A percentile compares a stretch with the other conserved stretches of the same genome.
Evolutionary conservation across 768 basidiomycete species (phyloP).

Genomic region (Rhizopogon vulgaris): DNA sequence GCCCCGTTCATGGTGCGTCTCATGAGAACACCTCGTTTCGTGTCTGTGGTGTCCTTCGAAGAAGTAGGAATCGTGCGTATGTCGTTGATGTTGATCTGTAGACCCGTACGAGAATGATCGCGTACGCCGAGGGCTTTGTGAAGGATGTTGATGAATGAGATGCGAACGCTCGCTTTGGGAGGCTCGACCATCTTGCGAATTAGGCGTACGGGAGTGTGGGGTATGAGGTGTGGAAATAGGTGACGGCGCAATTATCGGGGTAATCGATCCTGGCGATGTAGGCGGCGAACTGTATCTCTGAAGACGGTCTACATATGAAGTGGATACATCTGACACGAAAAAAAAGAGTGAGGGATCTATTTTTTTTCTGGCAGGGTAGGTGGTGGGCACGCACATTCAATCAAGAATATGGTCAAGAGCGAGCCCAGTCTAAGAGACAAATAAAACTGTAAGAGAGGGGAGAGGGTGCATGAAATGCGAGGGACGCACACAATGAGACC

Average conservation of each 20-base stretch:
- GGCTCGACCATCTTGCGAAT: background rate
- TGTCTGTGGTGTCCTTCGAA: constrained; percentile 33
- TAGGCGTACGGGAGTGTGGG: constrained; percentile 2
- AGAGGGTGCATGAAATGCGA: background rate
- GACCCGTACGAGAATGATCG: constrained; percentile 16
- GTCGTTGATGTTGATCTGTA: background rate
- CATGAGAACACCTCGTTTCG: constrained; percentile 22
- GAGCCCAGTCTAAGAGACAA: constrained; percentile 45
- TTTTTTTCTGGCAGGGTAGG: background rate
- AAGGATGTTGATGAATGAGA: constrained; percentile 9
- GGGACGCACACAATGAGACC: constrained; percentile 70
- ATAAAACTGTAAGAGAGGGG: background rate
- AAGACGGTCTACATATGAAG: constrained; percentile 66
- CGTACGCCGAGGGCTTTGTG: background rate
- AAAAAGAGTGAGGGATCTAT: background rate
- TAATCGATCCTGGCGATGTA: constrained; percentile 30
- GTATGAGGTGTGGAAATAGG: background rate
- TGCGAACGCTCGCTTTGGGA: constrained; percentile 12
- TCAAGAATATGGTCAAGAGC: constrained; percentile 63
- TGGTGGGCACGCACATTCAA: constrained; percentile 59
- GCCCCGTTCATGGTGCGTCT: constrained; percentile 22
- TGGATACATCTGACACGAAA: constrained; percentile 53
- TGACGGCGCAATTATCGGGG: constrained; percentile 18
- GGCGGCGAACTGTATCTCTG: constrained; percentile 56
- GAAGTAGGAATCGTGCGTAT: constrained; percentile 8